Base-by-base conservation (phyloP, 768 basidiomycete genomes). In the Flagelloscypha sp. region DNA sequence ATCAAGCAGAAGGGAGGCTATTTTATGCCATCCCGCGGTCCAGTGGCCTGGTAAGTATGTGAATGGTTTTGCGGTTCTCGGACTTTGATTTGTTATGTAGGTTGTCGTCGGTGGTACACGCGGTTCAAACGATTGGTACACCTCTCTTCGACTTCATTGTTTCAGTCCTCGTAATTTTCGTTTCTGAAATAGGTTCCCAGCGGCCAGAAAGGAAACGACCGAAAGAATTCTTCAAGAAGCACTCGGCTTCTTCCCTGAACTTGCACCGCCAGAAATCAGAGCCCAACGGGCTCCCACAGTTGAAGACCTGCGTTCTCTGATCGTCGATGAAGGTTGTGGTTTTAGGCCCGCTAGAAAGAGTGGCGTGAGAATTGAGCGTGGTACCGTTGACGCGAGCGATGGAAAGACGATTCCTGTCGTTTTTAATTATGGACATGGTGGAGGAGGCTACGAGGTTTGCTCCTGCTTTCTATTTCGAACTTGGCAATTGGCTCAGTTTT, bases 21-120 rank as follows among this genome's bases (percentile, higher is more conserved):
- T 66, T 66, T 2, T 82, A 83, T 53, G 66, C 80, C 44, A 81
- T 83, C 44, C 77, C 80, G 13, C 67, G 79, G 15, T 68, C 75
- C 11, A 65, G 66, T 40, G 57, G 61, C n/a, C 7, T 55, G 58
- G 74, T n/a, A n/a, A n/a, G 4, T 64, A 70, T 15, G n/a, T n/a
- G n/a, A n/a, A n/a, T n/a, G n/a, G n/a, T n/a, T n/a, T n/a, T n/a
- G n/a, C n/a, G n/a, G n/a, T n/a, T n/a, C n/a, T n/a, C n/a, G n/a
- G n/a, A n/a, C n/a, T n/a, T n/a, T n/a, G n/a, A 13, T n/a, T n/a
- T n/a, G n/a, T n/a, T n/a, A n/a, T 11, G 21, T n/a, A n/a, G n/a
- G 63, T 65, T 22, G 58, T 79, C 36, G 49, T 76, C 11, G 80
- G 80, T 7, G 80, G 80, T 1, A 77, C 71, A 4, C 76, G 65